Base-by-base conservation (phyloP, 2,329 filamentous ascomycete genomes). In the Aspergillus tamarii region DNA sequence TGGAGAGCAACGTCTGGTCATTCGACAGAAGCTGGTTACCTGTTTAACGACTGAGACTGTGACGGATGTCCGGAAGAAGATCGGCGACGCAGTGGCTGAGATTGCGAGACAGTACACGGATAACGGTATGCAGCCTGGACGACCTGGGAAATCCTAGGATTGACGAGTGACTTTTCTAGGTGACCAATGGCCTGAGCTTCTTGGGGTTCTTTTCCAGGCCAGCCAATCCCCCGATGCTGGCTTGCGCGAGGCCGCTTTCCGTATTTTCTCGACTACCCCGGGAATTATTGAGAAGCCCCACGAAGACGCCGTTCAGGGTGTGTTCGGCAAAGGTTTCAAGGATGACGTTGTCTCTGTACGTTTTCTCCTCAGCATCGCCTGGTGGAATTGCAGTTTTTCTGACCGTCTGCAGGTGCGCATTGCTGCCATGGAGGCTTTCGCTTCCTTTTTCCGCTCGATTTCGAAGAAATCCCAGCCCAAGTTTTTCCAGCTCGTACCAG, bases 31-130 rank as follows among this genome's bases (percentile, higher is more conserved):
- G 78, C 84, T 98, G 63, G 85, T 98, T 48, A 87, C 94, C 73
- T 89, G 88, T 59, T 84, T 97, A 59, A 88, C 88, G 63, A 84
- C 83, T 66, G 95, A 98, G 81, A 83, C 87, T 26, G 87, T 91
- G 66, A 86, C 89, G 66, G 84, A 87, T 45, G 91, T 97, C 54
- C 87, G 95, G 73, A 95, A 97, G 82, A 99, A 99, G 81, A 91
- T 98, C 76, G 95, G 94, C 72, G 95, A 99, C 80, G 93, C 94
- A n/a, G 91, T 98, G 66, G 95, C 95, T 28, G 95, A 99, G 80
- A 85, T 99, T 65, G 95, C 94, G 52, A 89, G 95, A 73, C 93
- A 99, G 82, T 97, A 97, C 80, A 91, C 92, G 52, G 95, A 98
- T 73, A 93, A 91, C 74, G 90, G 93, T 96, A 85, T 78, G 89